Percentiles rank a stretch among this genome's conserved stretches.
Evolutionary conservation across 164 flowering plant genomes (phyloP).

Genomic region (Litsea cubeba): DNA sequence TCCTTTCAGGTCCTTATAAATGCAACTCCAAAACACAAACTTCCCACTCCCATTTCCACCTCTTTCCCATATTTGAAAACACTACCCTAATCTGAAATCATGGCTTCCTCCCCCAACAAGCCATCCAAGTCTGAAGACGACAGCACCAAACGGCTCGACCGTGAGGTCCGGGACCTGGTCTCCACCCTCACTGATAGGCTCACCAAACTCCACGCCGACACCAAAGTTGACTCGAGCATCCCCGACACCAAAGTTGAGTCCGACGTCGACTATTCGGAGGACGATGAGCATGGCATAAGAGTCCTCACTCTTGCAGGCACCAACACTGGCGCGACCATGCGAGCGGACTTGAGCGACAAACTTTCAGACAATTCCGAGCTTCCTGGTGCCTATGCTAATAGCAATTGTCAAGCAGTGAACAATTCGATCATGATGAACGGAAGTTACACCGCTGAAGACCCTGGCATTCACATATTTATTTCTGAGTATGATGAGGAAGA

Average conservation of each 20-base stretch:
- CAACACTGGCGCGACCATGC: slow-evolving; percentile 71
- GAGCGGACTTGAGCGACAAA: slow-evolving; percentile 35
- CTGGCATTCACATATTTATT: slow-evolving; percentile 73
- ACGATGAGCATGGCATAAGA: slow-evolving; percentile 35
- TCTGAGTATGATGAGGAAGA: slow-evolving; percentile 25
- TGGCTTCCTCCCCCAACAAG: slow-evolving; percentile 18
- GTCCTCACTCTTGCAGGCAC: slow-evolving; percentile 69
- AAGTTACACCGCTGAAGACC: slow-evolving; percentile 57
- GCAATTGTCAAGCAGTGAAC: slow-evolving; percentile 77
- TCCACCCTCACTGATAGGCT: slow-evolving; percentile 42
- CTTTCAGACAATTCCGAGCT: slow-evolving; percentile 25
- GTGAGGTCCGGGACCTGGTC: slow-evolving; percentile 48
- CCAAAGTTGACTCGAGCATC: slow-evolving; percentile 12
- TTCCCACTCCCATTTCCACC: not conserved
- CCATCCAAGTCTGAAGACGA: slow-evolving; percentile 19
- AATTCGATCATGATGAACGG: slow-evolving; percentile 75
- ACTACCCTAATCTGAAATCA: not conserved
- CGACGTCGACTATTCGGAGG: slow-evolving; percentile 5
- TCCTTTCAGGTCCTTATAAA: not conserved
- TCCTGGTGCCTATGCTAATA: slow-evolving; percentile 50
- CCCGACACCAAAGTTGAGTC: slow-evolving; percentile 18
- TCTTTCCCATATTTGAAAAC: not conserved
- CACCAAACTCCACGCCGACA: slow-evolving; percentile 25
- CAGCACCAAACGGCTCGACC: slow-evolving; percentile 32
- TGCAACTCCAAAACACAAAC: not conserved